Conservation (phyloP, 345 rosid species). For the Arabidopsis arenosa region DNA sequence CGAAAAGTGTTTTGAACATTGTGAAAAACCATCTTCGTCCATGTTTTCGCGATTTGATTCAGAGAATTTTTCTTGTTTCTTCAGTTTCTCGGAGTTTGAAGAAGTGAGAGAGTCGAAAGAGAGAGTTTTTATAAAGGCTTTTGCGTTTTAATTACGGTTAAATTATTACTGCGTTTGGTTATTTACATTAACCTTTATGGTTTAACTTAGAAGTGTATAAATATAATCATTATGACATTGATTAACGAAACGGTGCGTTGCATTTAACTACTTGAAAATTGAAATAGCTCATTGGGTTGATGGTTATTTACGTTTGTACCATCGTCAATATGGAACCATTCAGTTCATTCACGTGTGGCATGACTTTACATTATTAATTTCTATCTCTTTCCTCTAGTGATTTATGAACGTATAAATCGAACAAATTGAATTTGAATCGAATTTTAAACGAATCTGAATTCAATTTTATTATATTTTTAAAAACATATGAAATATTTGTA, state of each 20-base stretch:
- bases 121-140: conserved; percentile 11
- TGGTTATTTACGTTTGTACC: conserved; percentile 38
- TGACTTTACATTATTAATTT: conserved; percentile 24
- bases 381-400: neutral
- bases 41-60: conserved; percentile 8
- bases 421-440: conserved; percentile 1
- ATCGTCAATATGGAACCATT: conserved; percentile 30
- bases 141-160: conserved; percentile 36
- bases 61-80: conserved; percentile 18
- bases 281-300: neutral
- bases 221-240: conserved; percentile 11
- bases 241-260: conserved; percentile 25
- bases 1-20: conserved; percentile 72
- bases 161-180: conserved; percentile 35
- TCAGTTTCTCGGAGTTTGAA: conserved; percentile 29
- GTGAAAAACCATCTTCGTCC: conserved; percentile 77
- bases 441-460: neutral
- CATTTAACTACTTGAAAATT: too few species aligned
- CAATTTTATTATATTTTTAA: neutral
- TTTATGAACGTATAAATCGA: neutral
- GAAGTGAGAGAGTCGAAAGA: neutral
- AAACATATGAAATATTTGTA: neutral
- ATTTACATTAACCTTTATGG: neutral
- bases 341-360: conserved; percentile 48
- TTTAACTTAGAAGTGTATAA: conserved; percentile 31